A percentile compares a stretch with the other conserved stretches of the same genome.
phyloP scores from a whole-genome alignment of 2,329 filamentous ascomycete genomes.

The Trichoderma sp. region DNA sequence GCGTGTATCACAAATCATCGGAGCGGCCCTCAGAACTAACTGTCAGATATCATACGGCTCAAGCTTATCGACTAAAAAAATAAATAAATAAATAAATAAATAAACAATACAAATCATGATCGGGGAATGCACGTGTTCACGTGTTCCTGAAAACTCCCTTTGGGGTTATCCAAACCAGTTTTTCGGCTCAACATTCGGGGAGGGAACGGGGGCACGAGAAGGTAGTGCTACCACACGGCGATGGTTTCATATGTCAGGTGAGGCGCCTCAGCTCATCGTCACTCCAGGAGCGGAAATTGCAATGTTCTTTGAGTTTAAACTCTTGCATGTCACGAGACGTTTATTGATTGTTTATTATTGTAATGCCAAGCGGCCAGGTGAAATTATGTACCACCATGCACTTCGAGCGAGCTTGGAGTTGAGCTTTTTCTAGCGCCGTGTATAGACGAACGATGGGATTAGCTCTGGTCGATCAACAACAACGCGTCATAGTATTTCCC shows the following conservation, averaged over 20 bases:
- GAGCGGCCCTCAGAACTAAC: neutral
- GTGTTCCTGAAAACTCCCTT: neutral
- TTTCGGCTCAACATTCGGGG: neutral
- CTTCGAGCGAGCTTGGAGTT: neutral
- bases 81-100: neutral
- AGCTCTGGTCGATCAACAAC: neutral
- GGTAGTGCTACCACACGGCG: neutral
- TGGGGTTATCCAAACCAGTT: neutral
- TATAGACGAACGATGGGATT: neutral
- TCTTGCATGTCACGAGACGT: neutral
- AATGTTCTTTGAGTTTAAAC: neutral
- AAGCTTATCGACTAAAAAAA: neutral
- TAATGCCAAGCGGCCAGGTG: neutral
- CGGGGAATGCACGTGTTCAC: neutral
- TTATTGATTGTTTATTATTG: neutral
- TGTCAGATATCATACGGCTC: neutral
- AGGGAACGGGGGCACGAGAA: neutral
- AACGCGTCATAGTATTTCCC: neutral
- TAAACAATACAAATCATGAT: neutral
- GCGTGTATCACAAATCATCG: neutral
- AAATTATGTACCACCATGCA: neutral
- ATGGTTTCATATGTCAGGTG: constrained; percentile 4
- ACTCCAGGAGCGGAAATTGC: neutral
- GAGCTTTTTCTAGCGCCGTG: neutral
- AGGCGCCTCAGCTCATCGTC: neutral